Conservation (phyloP, 177 flowering plant genomes). For the Vitis hybrid region DNA sequence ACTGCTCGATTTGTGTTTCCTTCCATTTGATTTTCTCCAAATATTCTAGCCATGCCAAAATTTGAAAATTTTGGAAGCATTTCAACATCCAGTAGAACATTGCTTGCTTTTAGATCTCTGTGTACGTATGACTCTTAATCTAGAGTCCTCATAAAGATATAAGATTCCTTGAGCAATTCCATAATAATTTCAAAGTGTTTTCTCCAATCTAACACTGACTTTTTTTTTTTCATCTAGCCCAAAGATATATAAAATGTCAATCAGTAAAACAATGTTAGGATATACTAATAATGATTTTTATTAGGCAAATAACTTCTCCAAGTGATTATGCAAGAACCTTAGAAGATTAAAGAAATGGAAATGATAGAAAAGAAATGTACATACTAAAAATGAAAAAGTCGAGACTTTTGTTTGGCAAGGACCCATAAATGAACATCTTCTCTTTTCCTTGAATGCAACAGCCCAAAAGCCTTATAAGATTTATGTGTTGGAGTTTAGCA, state of each 20-base stretch:
- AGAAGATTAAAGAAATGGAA: neutral
- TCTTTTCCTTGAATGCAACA: conserved; percentile 43
- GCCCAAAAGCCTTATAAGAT: conserved; percentile 48
- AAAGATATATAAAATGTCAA: neutral
- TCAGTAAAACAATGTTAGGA: neutral
- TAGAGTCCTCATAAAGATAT: neutral
- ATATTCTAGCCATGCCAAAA: conserved; percentile 4
- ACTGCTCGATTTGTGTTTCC: neutral
- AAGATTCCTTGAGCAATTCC: conserved; percentile 1
- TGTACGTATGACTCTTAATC: no score
- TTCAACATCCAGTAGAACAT: neutral
- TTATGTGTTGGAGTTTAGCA: conserved; percentile 58
- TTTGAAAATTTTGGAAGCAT: neutral
- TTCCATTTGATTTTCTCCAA: neutral
- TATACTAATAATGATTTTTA: no score
- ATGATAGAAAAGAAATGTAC: neutral
- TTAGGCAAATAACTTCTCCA: no score
- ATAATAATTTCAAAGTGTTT: neutral
- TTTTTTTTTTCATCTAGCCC: neutral
- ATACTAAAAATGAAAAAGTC: conserved; percentile 44
- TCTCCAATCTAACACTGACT: neutral
- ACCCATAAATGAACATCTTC: conserved; percentile 53
- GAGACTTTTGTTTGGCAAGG: conserved; percentile 52
- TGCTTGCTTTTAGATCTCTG: neutral
- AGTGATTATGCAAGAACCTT: no score